Evolutionary conservation across 192 early-diverging fungal species (phyloP).

Genomic region (Linnemannia elongata): DNA sequence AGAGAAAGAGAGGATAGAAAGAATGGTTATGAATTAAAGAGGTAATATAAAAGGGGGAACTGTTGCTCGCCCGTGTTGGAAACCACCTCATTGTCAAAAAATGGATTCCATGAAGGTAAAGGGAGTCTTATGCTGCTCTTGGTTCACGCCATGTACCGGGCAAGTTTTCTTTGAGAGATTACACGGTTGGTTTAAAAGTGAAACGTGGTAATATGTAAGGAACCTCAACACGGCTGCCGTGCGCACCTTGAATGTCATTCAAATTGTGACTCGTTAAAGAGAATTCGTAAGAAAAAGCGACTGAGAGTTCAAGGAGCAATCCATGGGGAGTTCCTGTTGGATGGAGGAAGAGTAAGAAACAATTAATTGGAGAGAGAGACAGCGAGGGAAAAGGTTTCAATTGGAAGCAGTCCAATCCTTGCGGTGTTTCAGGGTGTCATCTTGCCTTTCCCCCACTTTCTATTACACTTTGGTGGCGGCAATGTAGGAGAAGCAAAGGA

Average conservation of each 20-base stretch:
- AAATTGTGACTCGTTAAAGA: background rate
- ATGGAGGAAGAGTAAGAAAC: no score
- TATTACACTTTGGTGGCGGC: no score
- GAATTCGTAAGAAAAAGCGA: no score
- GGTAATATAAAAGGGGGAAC: no score
- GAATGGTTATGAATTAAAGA: background rate
- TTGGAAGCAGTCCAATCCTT: no score
- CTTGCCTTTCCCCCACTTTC: no score
- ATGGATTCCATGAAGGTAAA: slow-evolving; percentile 44
- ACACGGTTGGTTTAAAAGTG: slow-evolving; percentile 39
- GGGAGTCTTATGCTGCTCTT: slow-evolving; percentile 27
- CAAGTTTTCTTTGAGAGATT: slow-evolving; percentile 56
- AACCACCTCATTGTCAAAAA: background rate
- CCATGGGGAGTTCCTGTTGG: no score
- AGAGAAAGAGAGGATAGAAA: background rate
- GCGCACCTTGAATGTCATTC: background rate
- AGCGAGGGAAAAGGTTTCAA: no score
- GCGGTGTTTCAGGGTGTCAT: no score
- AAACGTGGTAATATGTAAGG: slow-evolving; percentile 44
- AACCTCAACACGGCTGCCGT: slow-evolving; percentile 1
- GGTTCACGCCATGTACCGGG: slow-evolving; percentile 46
- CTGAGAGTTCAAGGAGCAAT: no score
- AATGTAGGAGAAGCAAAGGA: no score
- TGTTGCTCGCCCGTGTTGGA: slow-evolving; percentile 40
- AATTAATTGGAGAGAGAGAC: no score